Evolutionary conservation across 2,329 filamentous ascomycete species (phyloP), one percentile per base, ranked within the genome.

Genomic region (Aureobasidium melanogenum): DNA sequence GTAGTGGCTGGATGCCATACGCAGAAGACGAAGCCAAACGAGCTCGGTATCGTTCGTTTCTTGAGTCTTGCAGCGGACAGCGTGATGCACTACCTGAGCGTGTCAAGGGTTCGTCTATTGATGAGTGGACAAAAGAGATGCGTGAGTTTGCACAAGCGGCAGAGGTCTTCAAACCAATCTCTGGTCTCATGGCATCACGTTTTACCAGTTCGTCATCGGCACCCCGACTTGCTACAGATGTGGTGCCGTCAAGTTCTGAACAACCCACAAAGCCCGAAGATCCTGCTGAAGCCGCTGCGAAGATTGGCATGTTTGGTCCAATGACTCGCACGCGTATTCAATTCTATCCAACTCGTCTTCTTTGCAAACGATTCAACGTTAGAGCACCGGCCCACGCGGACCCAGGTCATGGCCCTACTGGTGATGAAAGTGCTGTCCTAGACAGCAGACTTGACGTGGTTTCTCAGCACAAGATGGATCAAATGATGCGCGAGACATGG

Each of bases 351-450:
- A 87, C 88, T 1, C 81, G 91, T 60, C 75, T 99, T 43, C 75
- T 97, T n/a, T 97, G 93, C 76, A 99, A 97, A 72, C 82, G 94
- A 9, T 96, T 99, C 75, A 91, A 91, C 67, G 88, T 97, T n/a
- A 85, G 82, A 63, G 84, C 88, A 9, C 91, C 92, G 0, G 80
- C 82, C 10, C 83, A 91, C 71, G 84, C 88, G 34, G 46, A 52
- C 26, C 58, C 41, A 6, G 63, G 55, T 12, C 26, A 60, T 15
- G 76, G 73, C 17, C 71, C 73, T 60, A 71, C 69, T 19, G 64
- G 69, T 12, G 66, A 74, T 64, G 54, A 46, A 41, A 67, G 64
- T 17, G 62, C 63, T 15, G 62, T 57, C 39, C 67, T 62, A 7
- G 64, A 65, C 9, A 60, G 62, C 28, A 73, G 71, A 32, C 69